Evolutionary conservation across 73 alveolate genomes (phyloP).

Genomic region (Paramecium caudatum): DNA sequence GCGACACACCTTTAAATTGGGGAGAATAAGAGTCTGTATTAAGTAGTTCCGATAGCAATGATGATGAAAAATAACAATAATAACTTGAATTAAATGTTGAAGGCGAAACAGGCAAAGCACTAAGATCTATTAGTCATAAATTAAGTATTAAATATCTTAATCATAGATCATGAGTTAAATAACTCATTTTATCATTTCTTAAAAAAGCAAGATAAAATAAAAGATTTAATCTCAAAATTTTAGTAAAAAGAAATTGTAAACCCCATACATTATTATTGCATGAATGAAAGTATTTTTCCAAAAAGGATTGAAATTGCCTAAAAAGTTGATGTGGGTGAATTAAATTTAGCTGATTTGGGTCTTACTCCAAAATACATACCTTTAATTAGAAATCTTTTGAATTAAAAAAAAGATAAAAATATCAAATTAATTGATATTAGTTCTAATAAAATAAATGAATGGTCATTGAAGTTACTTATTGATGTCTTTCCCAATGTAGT

Average conservation of each 20-base stretch:
- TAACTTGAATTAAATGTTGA: background rate
- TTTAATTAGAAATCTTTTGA: background rate
- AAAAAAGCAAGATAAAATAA: slow-evolving; percentile 27
- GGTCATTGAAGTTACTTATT: slow-evolving; percentile 35
- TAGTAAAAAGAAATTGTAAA: background rate
- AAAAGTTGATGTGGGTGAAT: slow-evolving; percentile 26
- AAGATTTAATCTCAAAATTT: slow-evolving; percentile 4
- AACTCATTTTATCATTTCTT: slow-evolving; percentile 34
- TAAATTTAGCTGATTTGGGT: slow-evolving; percentile 53
- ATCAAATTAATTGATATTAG: slow-evolving; percentile 24
- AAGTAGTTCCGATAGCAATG: background rate
- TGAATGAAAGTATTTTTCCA: slow-evolving; percentile 60
- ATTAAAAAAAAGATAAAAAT: background rate
- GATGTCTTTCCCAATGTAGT: slow-evolving; percentile 1
- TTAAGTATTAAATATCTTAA: background rate
- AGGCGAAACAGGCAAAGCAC: slow-evolving; percentile 18
- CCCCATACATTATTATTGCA: slow-evolving; percentile 20
- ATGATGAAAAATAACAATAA: slow-evolving; percentile 12
- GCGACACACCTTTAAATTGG: background rate
- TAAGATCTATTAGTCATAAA: slow-evolving; percentile 12
- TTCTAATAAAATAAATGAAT: slow-evolving; percentile 42
- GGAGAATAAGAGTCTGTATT: background rate
- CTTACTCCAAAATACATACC: slow-evolving; percentile 61
- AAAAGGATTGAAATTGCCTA: slow-evolving; percentile 5
- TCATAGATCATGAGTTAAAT: slow-evolving; percentile 18